A percentile compares a stretch with the other conserved stretches of the same genome.
These are phyloP conservation scores for Backusella tarrabulga DNA, from an alignment of 192 early-diverging fungal species.

Conservation along the genomic window DNA sequence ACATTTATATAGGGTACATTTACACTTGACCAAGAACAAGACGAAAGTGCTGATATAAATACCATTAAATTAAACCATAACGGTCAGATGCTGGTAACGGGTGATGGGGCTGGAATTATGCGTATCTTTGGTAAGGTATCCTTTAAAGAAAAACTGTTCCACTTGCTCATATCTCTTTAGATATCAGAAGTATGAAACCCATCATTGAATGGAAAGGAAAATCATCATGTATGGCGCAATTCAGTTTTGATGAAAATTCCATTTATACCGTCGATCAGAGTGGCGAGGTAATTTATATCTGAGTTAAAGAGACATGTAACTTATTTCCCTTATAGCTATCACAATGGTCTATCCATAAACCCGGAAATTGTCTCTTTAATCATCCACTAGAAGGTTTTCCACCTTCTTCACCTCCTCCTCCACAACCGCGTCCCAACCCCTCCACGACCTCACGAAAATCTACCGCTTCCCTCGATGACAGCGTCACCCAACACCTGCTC, in stretches of 20 bases:
- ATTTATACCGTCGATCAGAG: slow-evolving; percentile 48
- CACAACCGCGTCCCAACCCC: slow-evolving; percentile 7
- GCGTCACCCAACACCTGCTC: slow-evolving; percentile 24
- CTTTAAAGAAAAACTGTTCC: not conserved
- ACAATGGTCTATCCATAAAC: slow-evolving; percentile 55
- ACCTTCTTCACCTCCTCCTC: slow-evolving; percentile 20
- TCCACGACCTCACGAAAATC: not conserved
- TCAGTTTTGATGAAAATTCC: slow-evolving; percentile 64
- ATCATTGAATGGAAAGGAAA: slow-evolving; percentile 58
- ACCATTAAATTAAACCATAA: slow-evolving; percentile 63
- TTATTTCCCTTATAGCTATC: slow-evolving; percentile 31
- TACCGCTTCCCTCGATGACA: slow-evolving; percentile 5
- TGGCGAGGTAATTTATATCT: slow-evolving; percentile 25
- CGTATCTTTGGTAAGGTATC: slow-evolving; percentile 48
- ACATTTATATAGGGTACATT: slow-evolving; percentile 32
- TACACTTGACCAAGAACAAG: slow-evolving; percentile 24
- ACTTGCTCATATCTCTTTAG: slow-evolving; percentile 15
- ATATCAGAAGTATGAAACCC: slow-evolving; percentile 48
- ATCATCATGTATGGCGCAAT: slow-evolving; percentile 48
- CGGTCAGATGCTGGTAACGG: slow-evolving; percentile 57
- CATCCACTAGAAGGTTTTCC: slow-evolving; percentile 47
- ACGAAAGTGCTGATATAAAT: slow-evolving; percentile 40
- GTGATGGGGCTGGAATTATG: slow-evolving; percentile 50
- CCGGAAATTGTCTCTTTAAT: slow-evolving; percentile 37
- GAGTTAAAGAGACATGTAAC: not conserved